phyloP scores from a whole-genome alignment of 495 filamentous ascomycete genomes.

The Neurospora sp. region DNA sequence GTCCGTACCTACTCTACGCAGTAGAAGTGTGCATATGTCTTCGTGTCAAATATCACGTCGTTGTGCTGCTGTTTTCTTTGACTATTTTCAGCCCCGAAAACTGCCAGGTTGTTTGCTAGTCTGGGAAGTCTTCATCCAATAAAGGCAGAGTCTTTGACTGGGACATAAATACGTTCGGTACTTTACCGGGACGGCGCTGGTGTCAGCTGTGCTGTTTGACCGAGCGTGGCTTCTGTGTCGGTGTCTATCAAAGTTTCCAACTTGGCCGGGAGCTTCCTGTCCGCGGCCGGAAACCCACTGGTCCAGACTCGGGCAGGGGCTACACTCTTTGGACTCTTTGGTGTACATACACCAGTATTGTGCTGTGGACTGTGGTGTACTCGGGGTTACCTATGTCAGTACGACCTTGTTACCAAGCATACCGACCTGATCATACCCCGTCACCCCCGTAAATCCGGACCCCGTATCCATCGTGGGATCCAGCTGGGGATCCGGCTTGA shows the following conservation, averaged over 20 bases:
- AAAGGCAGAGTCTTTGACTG: background rate
- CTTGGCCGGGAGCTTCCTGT: background rate
- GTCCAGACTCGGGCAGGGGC: background rate
- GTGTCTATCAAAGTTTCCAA: background rate
- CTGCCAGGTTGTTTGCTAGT: background rate
- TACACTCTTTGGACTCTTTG: background rate
- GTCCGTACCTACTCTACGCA: background rate
- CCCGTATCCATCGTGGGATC: background rate
- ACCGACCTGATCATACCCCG: background rate
- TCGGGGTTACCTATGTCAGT: background rate
- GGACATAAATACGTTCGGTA: background rate
- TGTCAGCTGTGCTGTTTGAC: background rate
- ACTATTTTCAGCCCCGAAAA: background rate
- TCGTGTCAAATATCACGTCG: background rate
- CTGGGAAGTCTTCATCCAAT: background rate
- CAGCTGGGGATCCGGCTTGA: background rate
- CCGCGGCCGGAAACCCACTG: background rate
- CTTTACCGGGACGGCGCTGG: background rate
- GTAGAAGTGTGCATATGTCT: background rate
- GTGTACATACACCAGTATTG: background rate
- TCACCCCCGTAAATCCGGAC: background rate
- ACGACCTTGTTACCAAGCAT: background rate
- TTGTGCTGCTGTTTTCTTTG: background rate
- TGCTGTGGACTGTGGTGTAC: background rate
- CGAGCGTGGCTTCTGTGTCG: background rate